Evolutionary conservation across 2,329 filamentous ascomycete genomes (phyloP).

Genomic region (Chaetomiaceae sp.): DNA sequence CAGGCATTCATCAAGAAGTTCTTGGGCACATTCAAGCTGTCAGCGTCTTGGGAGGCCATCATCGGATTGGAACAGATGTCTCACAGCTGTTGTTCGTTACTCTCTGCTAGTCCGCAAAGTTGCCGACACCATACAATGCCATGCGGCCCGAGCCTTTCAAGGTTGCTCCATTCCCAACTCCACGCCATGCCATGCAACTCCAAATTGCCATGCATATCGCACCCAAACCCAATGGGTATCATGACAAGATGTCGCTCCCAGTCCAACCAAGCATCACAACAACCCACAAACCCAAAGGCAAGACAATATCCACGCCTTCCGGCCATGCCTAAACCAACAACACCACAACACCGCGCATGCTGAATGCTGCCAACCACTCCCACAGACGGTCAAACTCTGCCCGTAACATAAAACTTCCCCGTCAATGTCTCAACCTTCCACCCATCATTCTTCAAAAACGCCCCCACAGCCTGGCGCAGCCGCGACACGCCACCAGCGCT

Average conservation of each 20-base stretch:
- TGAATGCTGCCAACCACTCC: not conserved
- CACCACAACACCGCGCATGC: not conserved
- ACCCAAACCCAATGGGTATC: not conserved
- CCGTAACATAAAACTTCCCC: constrained; percentile 67
- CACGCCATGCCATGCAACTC: not conserved
- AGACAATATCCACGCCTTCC: not conserved
- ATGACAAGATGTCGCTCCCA: not conserved
- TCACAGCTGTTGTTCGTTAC: too few relatives aligned
- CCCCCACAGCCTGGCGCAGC: constrained; percentile 74
- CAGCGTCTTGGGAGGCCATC: too few relatives aligned
- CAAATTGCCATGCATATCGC: not conserved
- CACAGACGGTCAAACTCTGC: constrained; percentile 33
- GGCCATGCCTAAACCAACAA: not conserved
- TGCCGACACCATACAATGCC: not conserved
- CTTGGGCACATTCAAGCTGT: too few relatives aligned
- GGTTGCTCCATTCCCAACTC: not conserved
- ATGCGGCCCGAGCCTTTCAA: not conserved
- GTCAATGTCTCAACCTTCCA: constrained; percentile 75
- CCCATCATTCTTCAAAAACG: constrained; percentile 68
- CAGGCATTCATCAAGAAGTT: too few relatives aligned
- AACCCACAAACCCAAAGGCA: not conserved
- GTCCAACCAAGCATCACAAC: not conserved
- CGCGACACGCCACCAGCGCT: constrained; percentile 70
- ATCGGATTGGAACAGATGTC: too few relatives aligned
- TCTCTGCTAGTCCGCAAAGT: too few relatives aligned